These are phyloP conservation scores for Coemansia sp. DNA, from an alignment of 192 early-diverging fungal species.

Conservation along the genomic window DNA sequence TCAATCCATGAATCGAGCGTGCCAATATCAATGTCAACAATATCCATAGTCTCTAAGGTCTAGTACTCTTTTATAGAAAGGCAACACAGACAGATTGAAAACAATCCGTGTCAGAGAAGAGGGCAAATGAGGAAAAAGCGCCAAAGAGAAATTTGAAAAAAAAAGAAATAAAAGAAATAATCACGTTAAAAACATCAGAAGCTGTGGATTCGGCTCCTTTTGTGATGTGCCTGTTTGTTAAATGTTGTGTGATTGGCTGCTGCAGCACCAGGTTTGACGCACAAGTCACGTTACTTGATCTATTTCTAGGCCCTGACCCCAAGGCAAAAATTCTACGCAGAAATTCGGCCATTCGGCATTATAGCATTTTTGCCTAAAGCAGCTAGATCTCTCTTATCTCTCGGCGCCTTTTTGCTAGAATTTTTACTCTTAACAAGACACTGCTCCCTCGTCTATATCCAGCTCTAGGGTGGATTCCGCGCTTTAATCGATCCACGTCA, in stretches of 20 bases:
- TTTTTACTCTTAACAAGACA: neutral
- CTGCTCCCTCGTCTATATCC: neutral
- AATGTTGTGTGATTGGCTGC: neutral
- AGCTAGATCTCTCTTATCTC: neutral
- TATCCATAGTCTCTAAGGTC: constrained; percentile 34
- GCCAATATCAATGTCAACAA: constrained; percentile 65
- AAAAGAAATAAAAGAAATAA: constrained; percentile 3
- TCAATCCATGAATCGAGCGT: constrained; percentile 93
- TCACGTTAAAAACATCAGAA: neutral
- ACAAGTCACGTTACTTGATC: constrained; percentile 4
- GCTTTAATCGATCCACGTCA: neutral
- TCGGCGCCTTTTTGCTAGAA: neutral
- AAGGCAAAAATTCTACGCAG: neutral
- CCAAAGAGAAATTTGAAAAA: constrained; percentile 1
- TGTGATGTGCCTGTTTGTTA: neutral
- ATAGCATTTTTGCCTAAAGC: neutral
- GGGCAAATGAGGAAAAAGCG: neutral
- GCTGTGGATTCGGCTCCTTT: neutral
- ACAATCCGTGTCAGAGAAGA: neutral
- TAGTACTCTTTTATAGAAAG: constrained; percentile 12
- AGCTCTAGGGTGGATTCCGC: neutral
- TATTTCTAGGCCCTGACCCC: neutral
- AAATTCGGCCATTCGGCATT: neutral
- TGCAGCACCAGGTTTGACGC: neutral
- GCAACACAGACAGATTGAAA: neutral